Percentiles rank a stretch among this genome's conserved stretches.
These are phyloP conservation scores for Cystobasidium pallidum DNA, from an alignment of 1,284 basidiomycete species.

Conservation along the genomic window DNA sequence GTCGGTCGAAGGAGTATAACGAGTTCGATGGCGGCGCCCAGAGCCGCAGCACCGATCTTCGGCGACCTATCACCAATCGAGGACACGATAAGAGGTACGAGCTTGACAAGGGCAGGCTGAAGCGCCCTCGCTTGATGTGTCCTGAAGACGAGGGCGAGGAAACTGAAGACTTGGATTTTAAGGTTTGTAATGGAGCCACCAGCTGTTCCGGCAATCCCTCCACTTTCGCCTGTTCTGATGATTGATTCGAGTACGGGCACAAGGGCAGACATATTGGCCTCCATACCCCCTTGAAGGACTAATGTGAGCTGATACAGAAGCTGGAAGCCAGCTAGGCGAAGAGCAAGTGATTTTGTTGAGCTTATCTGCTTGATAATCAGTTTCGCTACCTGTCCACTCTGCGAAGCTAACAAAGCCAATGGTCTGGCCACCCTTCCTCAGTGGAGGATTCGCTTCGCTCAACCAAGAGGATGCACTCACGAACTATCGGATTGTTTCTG, in stretches of 20 bases:
- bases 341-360: constrained; percentile 75
- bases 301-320: constrained; percentile 75
- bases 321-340: constrained; percentile 81
- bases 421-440: constrained; percentile 33
- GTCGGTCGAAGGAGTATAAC: constrained; percentile 56
- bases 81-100: constrained; percentile 74
- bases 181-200: constrained; percentile 55
- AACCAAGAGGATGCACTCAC: constrained; percentile 37
- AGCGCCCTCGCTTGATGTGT: constrained; percentile 75
- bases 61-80: constrained; percentile 64
- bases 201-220: constrained; percentile 14
- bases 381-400: constrained; percentile 78
- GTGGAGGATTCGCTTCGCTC: background rate
- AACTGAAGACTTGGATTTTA: constrained; percentile 73
- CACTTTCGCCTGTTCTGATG: constrained; percentile 55
- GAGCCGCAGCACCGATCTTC: constrained; percentile 70
- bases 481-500: constrained; percentile 49
- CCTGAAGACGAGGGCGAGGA: constrained; percentile 80
- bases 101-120: constrained; percentile 64
- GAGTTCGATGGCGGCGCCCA: constrained; percentile 62
- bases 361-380: constrained; percentile 81
- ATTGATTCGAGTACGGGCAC: constrained; percentile 57
- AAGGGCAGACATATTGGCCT: constrained; percentile 67
- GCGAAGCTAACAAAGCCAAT: constrained; percentile 64
- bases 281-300: constrained; percentile 80